These are phyloP conservation scores for Millerozyma acaciae DNA, from an alignment of 805 yeast species.

Conservation along the genomic window DNA sequence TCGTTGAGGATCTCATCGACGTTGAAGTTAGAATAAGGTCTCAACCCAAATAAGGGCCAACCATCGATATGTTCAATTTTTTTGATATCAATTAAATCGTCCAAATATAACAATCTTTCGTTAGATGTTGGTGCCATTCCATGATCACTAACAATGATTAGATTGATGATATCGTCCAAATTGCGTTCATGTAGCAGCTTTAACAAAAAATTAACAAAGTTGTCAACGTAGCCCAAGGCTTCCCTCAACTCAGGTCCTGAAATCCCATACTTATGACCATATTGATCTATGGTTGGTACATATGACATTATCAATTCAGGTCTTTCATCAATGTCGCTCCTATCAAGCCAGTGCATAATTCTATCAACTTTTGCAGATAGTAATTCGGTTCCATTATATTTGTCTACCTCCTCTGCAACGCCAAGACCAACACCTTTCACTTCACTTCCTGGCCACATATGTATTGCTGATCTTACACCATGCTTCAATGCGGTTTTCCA, in stretches of 20 bases:
- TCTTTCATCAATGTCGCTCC: slow-evolving; percentile 41
- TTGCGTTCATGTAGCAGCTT: slow-evolving; percentile 51
- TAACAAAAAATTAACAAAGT: slow-evolving; percentile 49
- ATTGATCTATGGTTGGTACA: slow-evolving; percentile 77
- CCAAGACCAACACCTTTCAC: slow-evolving; percentile 46
- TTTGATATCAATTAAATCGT: slow-evolving; percentile 57
- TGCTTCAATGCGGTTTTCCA: slow-evolving; percentile 75
- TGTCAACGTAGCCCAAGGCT: slow-evolving; percentile 63
- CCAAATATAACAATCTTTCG: slow-evolving; percentile 64
- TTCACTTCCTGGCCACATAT: slow-evolving; percentile 97
- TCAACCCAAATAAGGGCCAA: slow-evolving; percentile 80
- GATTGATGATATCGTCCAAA: slow-evolving; percentile 61
- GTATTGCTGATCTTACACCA: slow-evolving; percentile 67
- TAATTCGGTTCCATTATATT: slow-evolving; percentile 61
- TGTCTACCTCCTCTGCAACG: slow-evolving; percentile 50
- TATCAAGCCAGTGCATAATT: slow-evolving; percentile 66
- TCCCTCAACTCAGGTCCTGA: slow-evolving; percentile 52
- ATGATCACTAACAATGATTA: slow-evolving; percentile 82
- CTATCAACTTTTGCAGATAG: slow-evolving; percentile 55
- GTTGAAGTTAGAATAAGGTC: slow-evolving; percentile 46
- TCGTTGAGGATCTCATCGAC: slow-evolving; percentile 46
- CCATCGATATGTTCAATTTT: slow-evolving; percentile 67
- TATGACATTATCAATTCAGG: slow-evolving; percentile 78
- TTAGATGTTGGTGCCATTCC: slow-evolving; percentile 89
- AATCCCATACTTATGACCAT: slow-evolving; percentile 73